Evolutionary conservation across 371 early-diverging fungal genomes (phyloP).

Genomic region (Lichtheimia corymbifera): DNA sequence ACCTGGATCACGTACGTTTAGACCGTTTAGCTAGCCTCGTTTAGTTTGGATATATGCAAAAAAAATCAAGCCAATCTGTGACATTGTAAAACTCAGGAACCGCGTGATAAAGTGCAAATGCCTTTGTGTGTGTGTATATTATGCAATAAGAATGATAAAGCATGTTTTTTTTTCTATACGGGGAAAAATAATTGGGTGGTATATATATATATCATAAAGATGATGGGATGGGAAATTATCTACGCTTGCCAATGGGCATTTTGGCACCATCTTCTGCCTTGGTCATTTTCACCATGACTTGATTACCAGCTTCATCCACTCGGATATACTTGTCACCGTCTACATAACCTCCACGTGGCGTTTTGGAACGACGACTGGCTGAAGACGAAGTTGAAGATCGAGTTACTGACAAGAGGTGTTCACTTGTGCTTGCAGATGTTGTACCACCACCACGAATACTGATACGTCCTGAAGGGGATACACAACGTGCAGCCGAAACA

Average conservation of each 20-base stretch:
- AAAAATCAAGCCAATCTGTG: too few species aligned
- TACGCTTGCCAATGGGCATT: slow-evolving; percentile 7
- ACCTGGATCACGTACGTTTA: slow-evolving; percentile 1
- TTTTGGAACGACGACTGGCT: slow-evolving; percentile 12
- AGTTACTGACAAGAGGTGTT: slow-evolving; percentile 8
- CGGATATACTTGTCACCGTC: slow-evolving; percentile 47
- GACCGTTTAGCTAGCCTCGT: neutral
- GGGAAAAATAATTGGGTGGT: too few species aligned
- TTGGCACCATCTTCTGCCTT: slow-evolving; percentile 36
- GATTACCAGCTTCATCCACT: slow-evolving; percentile 46
- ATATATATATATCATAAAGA: too few species aligned
- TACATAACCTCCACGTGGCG: slow-evolving; percentile 30
- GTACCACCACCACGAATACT: slow-evolving; percentile 35
- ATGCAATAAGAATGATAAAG: too few species aligned
- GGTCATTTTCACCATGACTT: slow-evolving; percentile 44
- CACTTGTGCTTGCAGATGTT: slow-evolving; percentile 1
- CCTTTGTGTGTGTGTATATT: too few species aligned
- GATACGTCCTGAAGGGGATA: slow-evolving; percentile 44
- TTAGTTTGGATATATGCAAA: neutral
- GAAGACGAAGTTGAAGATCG: too few species aligned
- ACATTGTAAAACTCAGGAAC: too few species aligned
- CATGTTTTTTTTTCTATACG: too few species aligned
- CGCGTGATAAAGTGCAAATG: too few species aligned
- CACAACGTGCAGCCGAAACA: slow-evolving; percentile 14
- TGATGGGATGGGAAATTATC: slow-evolving; percentile 1